A percentile compares a stretch with the other conserved stretches of the same genome.
These are phyloP conservation scores for Neohortaea acidophila DNA, from an alignment of 495 filamentous ascomycete genomes.

Conservation along the genomic window DNA sequence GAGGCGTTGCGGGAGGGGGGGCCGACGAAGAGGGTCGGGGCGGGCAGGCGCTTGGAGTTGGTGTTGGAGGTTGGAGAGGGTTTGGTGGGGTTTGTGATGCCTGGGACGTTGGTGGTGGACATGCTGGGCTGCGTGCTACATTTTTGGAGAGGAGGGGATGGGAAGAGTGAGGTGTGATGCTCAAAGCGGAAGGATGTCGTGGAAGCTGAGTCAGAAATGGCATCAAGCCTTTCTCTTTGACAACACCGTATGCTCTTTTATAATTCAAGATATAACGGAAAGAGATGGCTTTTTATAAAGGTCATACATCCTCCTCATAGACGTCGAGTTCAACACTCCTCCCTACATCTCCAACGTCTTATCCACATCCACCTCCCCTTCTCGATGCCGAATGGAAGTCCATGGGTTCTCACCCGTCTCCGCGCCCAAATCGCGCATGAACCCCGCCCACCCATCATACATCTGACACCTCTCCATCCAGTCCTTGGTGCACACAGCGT, in stretches of 20 bases:
- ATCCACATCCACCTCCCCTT: neutral
- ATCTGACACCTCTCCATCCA: constrained; percentile 10
- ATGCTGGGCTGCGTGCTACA: neutral
- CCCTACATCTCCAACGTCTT: neutral
- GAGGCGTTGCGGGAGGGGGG: constrained; percentile 64
- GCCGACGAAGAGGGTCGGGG: constrained; percentile 62
- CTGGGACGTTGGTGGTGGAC: neutral
- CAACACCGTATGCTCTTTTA: no score
- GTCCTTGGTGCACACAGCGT: constrained; percentile 5
- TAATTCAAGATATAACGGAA: no score
- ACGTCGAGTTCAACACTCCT: neutral
- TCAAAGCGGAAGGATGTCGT: no score
- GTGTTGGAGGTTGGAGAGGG: constrained; percentile 20
- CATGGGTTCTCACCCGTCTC: constrained; percentile 4
- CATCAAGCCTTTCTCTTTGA: no score
- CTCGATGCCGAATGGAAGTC: constrained; percentile 1
- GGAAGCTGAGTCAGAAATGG: no score
- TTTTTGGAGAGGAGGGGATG: no score
- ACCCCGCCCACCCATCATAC: constrained; percentile 5
- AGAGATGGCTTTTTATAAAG: no score
- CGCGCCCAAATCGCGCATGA: constrained; percentile 7
- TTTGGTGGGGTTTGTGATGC: neutral
- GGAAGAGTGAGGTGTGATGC: no score
- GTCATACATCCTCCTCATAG: no score
- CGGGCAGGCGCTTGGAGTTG: constrained; percentile 47